Evolutionary conservation across 2,329 filamentous ascomycete species (phyloP).

Genomic region (Ambrosiella beaveri): DNA sequence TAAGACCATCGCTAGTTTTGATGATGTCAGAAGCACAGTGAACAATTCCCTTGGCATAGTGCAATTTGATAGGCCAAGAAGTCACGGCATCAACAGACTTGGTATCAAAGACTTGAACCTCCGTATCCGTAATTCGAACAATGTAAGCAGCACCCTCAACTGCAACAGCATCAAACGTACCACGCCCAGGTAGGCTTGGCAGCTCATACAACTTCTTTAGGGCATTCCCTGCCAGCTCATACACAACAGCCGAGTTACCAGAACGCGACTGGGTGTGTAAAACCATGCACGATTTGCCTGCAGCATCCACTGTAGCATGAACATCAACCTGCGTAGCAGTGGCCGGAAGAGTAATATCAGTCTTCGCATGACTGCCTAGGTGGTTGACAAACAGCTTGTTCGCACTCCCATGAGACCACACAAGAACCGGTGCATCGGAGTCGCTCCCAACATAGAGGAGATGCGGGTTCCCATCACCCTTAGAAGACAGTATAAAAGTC

Average conservation of each 20-base stretch:
- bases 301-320: slow-evolving; percentile 50
- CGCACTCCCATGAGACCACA: slow-evolving; percentile 48
- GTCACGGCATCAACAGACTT: slow-evolving; percentile 59
- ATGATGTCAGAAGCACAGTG: slow-evolving; percentile 72
- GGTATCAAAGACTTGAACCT: slow-evolving; percentile 59
- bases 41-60: slow-evolving; percentile 30
- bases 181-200: slow-evolving; percentile 50
- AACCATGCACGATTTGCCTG: slow-evolving; percentile 64
- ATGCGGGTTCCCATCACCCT: slow-evolving; percentile 46
- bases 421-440: slow-evolving; percentile 55
- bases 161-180: slow-evolving; percentile 64
- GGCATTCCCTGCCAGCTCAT: slow-evolving; percentile 17
- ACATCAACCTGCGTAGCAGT: slow-evolving; percentile 39
- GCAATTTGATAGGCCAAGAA: slow-evolving; percentile 46
- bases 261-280: slow-evolving; percentile 53
- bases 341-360: slow-evolving; percentile 34
- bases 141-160: slow-evolving; percentile 75
- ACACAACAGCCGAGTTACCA: slow-evolving; percentile 68
- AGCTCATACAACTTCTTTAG: slow-evolving; percentile 57
- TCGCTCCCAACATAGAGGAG: slow-evolving; percentile 60
- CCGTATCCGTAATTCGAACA: slow-evolving; percentile 59
- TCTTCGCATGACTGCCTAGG: slow-evolving; percentile 40
- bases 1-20: slow-evolving; percentile 46
- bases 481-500: slow-evolving; percentile 55
- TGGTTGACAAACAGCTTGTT: slow-evolving; percentile 52